Evolutionary conservation across 1,284 basidiomycete genomes (phyloP), one percentile per base, ranked within the genome.

Genomic region (Ustilago tritici): DNA sequence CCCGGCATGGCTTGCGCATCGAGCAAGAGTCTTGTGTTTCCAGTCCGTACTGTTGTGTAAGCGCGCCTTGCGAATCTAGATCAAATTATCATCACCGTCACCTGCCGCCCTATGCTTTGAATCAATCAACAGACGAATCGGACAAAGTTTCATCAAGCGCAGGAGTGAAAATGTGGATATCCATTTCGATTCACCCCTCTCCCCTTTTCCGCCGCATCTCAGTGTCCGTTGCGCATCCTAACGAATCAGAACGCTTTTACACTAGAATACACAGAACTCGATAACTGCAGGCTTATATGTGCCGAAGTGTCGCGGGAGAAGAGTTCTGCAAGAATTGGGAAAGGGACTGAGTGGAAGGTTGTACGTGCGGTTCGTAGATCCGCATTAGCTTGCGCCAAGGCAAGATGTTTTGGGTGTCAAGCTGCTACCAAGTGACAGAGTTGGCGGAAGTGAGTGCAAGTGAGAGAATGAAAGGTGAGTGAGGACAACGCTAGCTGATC

Each of bases 91-190:
- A 65, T 55, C 54, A 65, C 50, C 58, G 60, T 65, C 56, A 61
- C 62, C 65, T 73, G 65, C 61, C 15, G 59, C 65, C 70, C 38
- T 31, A 31, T 59, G 62, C 41, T 58, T 72, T 63, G 61, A 58
- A 65, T 54, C 23, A 28, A 43, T 43, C 40, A 61, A 63, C 58
- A 41, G 19, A 60, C 59, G 53, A 40, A 57, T 54, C 53, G 70
- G 70, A 63, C 52, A 54, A 55, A 61, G 55, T 31, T 35, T 12
- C 14, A n/a, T 3, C 19, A 35, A 53, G 65, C 65, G 65, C 62
- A 70, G 73, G 64, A 62, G 35, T 65, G 73, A 76, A 76, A 76
- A 76, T 76, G 73, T 76, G 73, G 73, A 76, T 76, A 76, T 57
- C 54, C 49, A 28, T 47, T 50, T 50, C 49, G 49, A 50, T 50